These are phyloP conservation scores for Pseudocercospora musae DNA, from an alignment of 2,329 filamentous ascomycete genomes.

Conservation along the genomic window DNA sequence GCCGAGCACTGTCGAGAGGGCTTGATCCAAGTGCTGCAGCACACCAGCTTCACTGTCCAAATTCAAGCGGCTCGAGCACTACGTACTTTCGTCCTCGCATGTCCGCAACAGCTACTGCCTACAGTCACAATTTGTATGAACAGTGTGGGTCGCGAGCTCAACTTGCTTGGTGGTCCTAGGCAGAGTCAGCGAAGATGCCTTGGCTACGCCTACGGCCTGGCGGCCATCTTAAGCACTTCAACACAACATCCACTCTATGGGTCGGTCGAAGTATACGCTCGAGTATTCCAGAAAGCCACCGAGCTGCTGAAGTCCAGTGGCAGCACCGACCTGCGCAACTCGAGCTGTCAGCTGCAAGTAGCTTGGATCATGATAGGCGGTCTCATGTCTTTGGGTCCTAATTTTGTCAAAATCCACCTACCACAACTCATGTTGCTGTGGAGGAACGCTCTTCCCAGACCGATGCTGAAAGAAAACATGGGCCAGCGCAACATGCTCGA, in stretches of 20 bases:
- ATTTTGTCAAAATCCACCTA: conserved; percentile 97
- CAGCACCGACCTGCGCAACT: conserved; percentile 83
- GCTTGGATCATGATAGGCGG: conserved; percentile 97
- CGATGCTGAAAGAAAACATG: conserved; percentile 87
- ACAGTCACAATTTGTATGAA: conserved; percentile 97
- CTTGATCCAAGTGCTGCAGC: conserved; percentile 83
- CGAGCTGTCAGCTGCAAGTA: conserved; percentile 92
- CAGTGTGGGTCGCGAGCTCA: conserved; percentile 82
- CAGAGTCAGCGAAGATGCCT: conserved; percentile 80
- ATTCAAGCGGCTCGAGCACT: conserved; percentile 83
- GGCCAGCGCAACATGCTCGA: conserved; percentile 80
- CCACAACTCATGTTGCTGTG: conserved; percentile 89
- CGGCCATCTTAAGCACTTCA: conserved; percentile 85
- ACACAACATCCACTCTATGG: conserved; percentile 85
- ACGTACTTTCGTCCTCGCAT: conserved; percentile 82
- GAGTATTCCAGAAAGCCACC: conserved; percentile 86
- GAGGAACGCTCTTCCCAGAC: conserved; percentile 96
- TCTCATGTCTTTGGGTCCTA: conserved; percentile 91
- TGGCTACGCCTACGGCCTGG: conserved; percentile 87
- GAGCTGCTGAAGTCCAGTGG: conserved; percentile 88
- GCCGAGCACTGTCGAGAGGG: conserved; percentile 83
- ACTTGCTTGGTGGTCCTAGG: conserved; percentile 68
- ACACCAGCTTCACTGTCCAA: conserved; percentile 95
- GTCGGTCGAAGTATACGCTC: conserved; percentile 90
- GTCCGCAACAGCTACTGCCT: conserved; percentile 84